Base-by-base conservation (phyloP, 805 yeast species). In the Brettanomyces bruxellensis region DNA sequence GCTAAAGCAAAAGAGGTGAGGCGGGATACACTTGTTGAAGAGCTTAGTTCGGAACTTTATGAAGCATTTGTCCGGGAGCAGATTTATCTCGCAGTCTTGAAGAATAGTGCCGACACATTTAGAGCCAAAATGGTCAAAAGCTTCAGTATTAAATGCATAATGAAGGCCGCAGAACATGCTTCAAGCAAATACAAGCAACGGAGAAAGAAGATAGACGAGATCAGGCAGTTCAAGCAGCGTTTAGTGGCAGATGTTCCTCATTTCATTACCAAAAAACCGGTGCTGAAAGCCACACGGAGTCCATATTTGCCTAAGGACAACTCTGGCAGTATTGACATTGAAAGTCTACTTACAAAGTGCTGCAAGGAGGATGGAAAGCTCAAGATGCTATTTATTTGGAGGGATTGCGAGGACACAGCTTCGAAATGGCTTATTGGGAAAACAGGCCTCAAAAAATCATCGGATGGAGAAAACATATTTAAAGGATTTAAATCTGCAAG, bases 31-130 rank as follows among this genome's bases (percentile, higher is more conserved):
- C 13, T 25, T 12, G 23, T 40, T 25, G 34, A 28, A 9, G n/a
- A 13, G 34, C 34, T 40, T 14, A 25, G 30, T 13, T 9, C 13
- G 3, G 42, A 79, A 38, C 58, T 86, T 1, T 83, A 67, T 50
- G 56, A 61, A 14, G 86, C 90, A 0, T 81, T 85, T 53, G 55
- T 86, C 38, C 70, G 75, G 40, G 90, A 84, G 51, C 67, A 74
- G 36, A 57, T 76, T 0, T 78, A 70, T 54, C 60, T 73, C 36
- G 59, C 65, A 3, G 61, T 68, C 0, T 55, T 73, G 38, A 73
- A 73, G 28, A 57, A 67, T 2, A 61, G 64, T 40, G 84, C 93
- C 0, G 72, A 67, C n/a, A 32, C 49, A 1, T 58, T 69, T 39
- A 58, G 72, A 40, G 52, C 63, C 0, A 54, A 45, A 7, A 54